phyloP scores from a whole-genome alignment of 345 rosid species.

The Pseudoturritis turrita region DNA sequence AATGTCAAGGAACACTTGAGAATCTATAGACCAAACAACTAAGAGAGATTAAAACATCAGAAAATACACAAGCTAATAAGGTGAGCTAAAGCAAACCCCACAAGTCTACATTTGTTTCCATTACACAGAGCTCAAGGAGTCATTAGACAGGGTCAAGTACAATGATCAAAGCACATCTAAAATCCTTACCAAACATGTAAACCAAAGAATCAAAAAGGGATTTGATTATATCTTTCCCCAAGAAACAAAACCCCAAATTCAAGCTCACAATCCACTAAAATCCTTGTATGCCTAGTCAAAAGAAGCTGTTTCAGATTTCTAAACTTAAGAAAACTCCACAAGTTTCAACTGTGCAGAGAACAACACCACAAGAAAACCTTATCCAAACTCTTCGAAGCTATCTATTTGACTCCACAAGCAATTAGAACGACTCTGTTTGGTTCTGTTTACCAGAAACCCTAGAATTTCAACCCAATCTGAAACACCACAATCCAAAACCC shows the following conservation, averaged over 20 bases:
- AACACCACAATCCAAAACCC: not conserved
- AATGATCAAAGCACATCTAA: not conserved
- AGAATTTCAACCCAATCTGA: not conserved
- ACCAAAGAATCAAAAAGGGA: not conserved
- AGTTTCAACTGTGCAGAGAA: not conserved
- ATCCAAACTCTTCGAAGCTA: not conserved
- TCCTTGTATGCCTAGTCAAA: not conserved
- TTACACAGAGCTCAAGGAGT: not conserved
- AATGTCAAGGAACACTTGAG: not conserved
- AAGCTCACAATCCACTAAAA: not conserved
- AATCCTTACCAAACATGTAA: not conserved
- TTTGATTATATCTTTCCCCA: not conserved
- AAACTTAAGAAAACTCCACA: not conserved
- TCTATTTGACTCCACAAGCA: not conserved
- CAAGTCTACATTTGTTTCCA: not conserved
- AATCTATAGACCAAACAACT: not conserved
- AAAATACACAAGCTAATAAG: not conserved
- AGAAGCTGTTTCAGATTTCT: not conserved
- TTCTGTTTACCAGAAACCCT: not conserved
- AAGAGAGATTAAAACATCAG: not conserved
- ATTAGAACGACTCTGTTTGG: not conserved
- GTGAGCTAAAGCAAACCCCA: not conserved
- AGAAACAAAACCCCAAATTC: not conserved
- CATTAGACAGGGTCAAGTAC: not conserved
- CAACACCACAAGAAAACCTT: conserved; percentile 4